Base-by-base conservation (phyloP, 1,284 basidiomycete genomes). In the Coriolopsis trogii region DNA sequence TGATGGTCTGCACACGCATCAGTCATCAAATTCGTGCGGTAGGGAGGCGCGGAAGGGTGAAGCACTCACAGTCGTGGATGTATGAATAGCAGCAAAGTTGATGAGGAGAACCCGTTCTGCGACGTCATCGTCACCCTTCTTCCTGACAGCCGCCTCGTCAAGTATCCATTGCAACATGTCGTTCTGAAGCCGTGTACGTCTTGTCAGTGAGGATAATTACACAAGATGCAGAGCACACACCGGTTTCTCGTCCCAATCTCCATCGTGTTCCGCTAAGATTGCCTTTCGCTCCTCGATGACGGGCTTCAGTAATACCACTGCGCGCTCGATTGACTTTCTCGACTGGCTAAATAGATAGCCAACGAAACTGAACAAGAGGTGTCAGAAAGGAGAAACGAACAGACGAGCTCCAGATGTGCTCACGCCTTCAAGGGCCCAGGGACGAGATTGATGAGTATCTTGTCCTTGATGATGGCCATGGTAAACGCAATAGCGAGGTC, bases 41-140 rank as follows among this genome's bases (percentile, higher is more conserved):
- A 20, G 6, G 6, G 5, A 9, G 0, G 15, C 12, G 16, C 3
- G 23, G n/a, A n/a, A n/a, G n/a, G n/a, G n/a, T n/a, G n/a, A n/a
- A 15, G 13, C 5, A 39, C 61, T 8, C 28, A 70, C 71, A 24
- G 30, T 63, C 0, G 69, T 65, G 5, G 67, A 63, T 1, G 70
- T 70, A 49, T 70, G 68, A n/a, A 69, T 68, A 0, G 69, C 63
- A 1, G 66, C 67, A 47, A 71, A 68, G 50, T 72, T 70, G 39
- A 67, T 47, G 10, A 56, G 31, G 1, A 71, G 52, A 15, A 69
- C 56, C 23, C 63, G 59, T 39, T 63, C 49, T 6, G 65, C 62
- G 23, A 70, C 58, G 10, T 49, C 44, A 16, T 26, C n/a, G 20
- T 25, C 52, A 28, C 16, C 58, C 31, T n/a, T 54, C 41, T 37